Conservation (phyloP, 2,329 filamentous ascomycete species). For the Fusarium proliferatum region DNA sequence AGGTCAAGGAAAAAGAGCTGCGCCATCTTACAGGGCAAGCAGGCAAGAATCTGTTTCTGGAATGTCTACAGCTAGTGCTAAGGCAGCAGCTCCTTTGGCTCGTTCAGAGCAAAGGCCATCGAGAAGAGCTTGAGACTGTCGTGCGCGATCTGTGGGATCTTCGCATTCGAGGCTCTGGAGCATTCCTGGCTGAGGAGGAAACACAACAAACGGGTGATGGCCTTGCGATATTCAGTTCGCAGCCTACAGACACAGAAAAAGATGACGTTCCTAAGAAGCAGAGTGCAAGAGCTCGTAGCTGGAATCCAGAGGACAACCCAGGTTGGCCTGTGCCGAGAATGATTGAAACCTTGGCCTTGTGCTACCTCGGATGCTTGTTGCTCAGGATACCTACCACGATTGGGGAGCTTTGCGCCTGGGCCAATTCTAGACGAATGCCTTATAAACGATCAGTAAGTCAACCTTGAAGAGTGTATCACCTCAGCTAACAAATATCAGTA, state of each 20-base stretch:
- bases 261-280: conserved; percentile 32
- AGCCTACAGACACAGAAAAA: conserved; percentile 45
- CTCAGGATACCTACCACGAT: conserved; percentile 81
- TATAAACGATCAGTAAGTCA: conserved; percentile 74
- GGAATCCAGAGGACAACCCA: conserved; percentile 58
- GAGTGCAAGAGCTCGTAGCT: conserved; percentile 52
- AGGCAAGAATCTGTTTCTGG: conserved; percentile 82
- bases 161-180: conserved; percentile 62
- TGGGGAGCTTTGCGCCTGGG: conserved; percentile 78
- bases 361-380: conserved; percentile 82
- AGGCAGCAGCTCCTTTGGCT: conserved; percentile 84
- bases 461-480: not conserved
- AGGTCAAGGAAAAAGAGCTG: conserved; percentile 63
- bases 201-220: conserved; percentile 41
- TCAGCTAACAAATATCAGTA: conserved; percentile 53
- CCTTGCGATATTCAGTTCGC: conserved; percentile 54
- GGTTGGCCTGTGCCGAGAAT: conserved; percentile 72
- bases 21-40: conserved; percentile 71
- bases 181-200: conserved; percentile 48
- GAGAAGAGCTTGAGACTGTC: conserved; percentile 79
- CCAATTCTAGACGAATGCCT: conserved; percentile 72
- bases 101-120: conserved; percentile 72
- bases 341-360: conserved; percentile 79
- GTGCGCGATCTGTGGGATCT: conserved; percentile 89
- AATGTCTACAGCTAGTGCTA: conserved; percentile 85